A percentile compares a stretch with the other conserved stretches of the same genome.
Conservation (phyloP, 2,329 filamentous ascomycete species). For the Zasmidium cellare region DNA sequence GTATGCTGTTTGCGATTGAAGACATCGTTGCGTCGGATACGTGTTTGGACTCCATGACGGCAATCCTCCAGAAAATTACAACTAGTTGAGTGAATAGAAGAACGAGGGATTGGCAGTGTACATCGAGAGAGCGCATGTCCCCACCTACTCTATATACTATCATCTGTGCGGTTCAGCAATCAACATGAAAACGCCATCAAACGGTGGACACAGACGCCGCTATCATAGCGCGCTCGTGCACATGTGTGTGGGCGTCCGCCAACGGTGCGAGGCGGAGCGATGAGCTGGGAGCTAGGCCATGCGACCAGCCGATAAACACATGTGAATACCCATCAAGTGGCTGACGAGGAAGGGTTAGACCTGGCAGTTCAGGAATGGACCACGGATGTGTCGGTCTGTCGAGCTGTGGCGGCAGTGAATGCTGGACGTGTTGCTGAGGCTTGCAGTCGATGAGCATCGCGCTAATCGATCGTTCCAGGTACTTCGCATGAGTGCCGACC, state of each 20-base stretch:
- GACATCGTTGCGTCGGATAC: slow-evolving; percentile 3
- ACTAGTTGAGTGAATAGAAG: not conserved
- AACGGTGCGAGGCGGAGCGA: not conserved
- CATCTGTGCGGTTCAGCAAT: not conserved
- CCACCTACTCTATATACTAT: not conserved
- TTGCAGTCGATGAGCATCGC: not conserved
- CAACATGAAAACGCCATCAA: not conserved
- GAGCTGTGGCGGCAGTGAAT: not conserved
- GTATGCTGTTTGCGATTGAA: not conserved
- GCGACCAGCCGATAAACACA: not conserved
- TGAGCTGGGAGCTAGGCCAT: not conserved
- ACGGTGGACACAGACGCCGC: not conserved
- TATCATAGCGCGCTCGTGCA: not conserved
- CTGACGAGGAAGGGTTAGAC: not conserved
- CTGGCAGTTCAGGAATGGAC: not conserved
- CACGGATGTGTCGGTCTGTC: not conserved
- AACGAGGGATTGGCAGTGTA: not conserved
- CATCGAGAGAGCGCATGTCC: not conserved
- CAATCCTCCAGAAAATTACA: not conserved
- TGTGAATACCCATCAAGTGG: not conserved
- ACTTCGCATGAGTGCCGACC: not conserved
- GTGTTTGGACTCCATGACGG: slow-evolving; percentile 5
- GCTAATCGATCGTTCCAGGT: not conserved
- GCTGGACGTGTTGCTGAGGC: not conserved
- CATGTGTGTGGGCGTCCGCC: not conserved